Percentiles rank a stretch among this genome's conserved stretches.
Conservation (phyloP, 768 basidiomycete species). For the Podaxis sp. region DNA sequence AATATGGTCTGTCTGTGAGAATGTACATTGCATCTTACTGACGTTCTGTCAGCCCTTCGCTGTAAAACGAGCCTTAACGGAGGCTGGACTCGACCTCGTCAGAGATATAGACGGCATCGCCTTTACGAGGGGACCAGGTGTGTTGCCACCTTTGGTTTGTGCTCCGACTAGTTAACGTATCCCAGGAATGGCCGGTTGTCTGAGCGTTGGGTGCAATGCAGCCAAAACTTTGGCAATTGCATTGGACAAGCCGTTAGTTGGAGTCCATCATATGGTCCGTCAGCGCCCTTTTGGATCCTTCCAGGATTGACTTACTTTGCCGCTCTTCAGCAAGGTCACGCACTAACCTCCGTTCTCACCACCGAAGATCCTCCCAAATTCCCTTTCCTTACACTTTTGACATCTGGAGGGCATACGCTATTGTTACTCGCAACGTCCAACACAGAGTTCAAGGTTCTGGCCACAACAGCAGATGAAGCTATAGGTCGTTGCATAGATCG, state of each 20-base stretch:
- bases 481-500: constrained; percentile 86
- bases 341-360: constrained; percentile 77
- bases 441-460: constrained; percentile 63
- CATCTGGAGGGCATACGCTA: constrained; percentile 95
- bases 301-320: constrained; percentile 3
- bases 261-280: constrained; percentile 93
- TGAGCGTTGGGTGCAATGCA: constrained; percentile 75
- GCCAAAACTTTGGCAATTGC: constrained; percentile 86
- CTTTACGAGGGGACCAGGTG: constrained; percentile 86
- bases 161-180: constrained; percentile 8
- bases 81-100: constrained; percentile 55
- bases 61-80: constrained; percentile 61
- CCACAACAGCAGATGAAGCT: constrained; percentile 71
- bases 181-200: constrained; percentile 75
- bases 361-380: constrained; percentile 48
- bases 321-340: constrained; percentile 80
- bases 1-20: constrained; percentile 57
- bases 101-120: constrained; percentile 82
- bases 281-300: not conserved
- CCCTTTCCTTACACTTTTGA: constrained; percentile 85
- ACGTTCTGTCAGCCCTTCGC: constrained; percentile 59
- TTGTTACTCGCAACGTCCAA: constrained; percentile 69
- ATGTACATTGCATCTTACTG: not conserved
- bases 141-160: constrained; percentile 13
- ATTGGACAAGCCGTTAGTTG: constrained; percentile 74